Conservation (phyloP, 768 basidiomycete genomes). For the Boletus speciosus region DNA sequence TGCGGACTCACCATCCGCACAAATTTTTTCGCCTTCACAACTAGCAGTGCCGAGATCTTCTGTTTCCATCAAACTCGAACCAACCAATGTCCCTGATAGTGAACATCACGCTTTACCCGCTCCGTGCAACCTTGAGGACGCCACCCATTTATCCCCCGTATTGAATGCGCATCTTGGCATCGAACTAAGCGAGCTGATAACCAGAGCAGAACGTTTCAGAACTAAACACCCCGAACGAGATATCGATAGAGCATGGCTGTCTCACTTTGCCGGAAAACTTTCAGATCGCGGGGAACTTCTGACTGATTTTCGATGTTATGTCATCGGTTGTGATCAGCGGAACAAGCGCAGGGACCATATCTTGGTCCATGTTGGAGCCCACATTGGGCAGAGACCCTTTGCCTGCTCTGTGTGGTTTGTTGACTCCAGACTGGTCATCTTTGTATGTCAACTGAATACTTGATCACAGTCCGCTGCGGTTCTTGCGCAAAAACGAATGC, state of each 20-base stretch:
- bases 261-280: slow-evolving; percentile 65
- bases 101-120: not conserved
- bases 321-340: slow-evolving; percentile 59
- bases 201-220: slow-evolving; percentile 53
- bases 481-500: slow-evolving; percentile 74
- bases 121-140: not conserved
- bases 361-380: slow-evolving; percentile 68
- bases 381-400: slow-evolving; percentile 67
- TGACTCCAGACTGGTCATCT: not conserved
- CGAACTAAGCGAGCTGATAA: slow-evolving; percentile 48
- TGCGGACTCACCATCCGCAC: not conserved
- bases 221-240: slow-evolving; percentile 50
- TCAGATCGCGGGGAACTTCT: slow-evolving; percentile 54
- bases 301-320: slow-evolving; percentile 64
- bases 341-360: slow-evolving; percentile 77
- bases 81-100: not conserved
- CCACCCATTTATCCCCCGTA: slow-evolving; percentile 41
- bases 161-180: slow-evolving; percentile 65
- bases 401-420: slow-evolving; percentile 63
- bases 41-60: not conserved
- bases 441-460: slow-evolving; percentile 10
- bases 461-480: slow-evolving; percentile 50
- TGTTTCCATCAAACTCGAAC: not conserved
- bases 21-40: not conserved
- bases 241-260: slow-evolving; percentile 65